These are phyloP conservation scores for Cladosporium oxysporum DNA, from an alignment of 2,329 filamentous ascomycete species.

Conservation along the genomic window DNA sequence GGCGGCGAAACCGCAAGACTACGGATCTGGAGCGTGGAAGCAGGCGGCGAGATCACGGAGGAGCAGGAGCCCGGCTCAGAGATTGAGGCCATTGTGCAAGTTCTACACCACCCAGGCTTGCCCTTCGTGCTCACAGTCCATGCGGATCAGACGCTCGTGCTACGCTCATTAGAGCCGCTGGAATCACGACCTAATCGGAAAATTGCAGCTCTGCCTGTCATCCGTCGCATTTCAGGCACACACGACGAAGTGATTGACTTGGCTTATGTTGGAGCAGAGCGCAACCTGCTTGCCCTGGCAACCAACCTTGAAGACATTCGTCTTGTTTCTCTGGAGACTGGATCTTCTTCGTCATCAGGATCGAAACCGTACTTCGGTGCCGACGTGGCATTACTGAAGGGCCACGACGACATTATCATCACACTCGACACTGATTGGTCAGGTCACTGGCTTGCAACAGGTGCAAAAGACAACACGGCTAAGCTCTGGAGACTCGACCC, in stretches of 20 bases:
- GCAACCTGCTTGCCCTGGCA: constrained; percentile 80
- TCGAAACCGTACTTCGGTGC: constrained; percentile 72
- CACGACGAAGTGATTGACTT: constrained; percentile 98
- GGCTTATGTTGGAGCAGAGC: constrained; percentile 78
- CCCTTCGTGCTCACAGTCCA: constrained; percentile 79
- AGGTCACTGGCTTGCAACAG: constrained; percentile 92
- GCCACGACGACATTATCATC: constrained; percentile 94
- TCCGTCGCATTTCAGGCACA: constrained; percentile 86
- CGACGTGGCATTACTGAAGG: constrained; percentile 81
- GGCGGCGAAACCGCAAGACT: constrained; percentile 82
- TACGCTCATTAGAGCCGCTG: constrained; percentile 63
- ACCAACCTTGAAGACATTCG: constrained; percentile 95
- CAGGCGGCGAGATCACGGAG: constrained; percentile 75
- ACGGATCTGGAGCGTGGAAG: constrained; percentile 78
- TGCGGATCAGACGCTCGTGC: constrained; percentile 81
- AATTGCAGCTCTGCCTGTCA: constrained; percentile 53
- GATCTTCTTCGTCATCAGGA: constrained; percentile 26
- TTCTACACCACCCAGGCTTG: constrained; percentile 65
- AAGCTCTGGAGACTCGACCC: constrained; percentile 86
- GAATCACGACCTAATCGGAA: constrained; percentile 27
- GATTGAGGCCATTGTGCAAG: constrained; percentile 69
- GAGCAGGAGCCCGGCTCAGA: constrained; percentile 66
- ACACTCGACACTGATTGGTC: constrained; percentile 95
- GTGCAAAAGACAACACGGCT: constrained; percentile 94
- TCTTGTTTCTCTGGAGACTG: constrained; percentile 64